Evolutionary conservation across 805 yeast species (phyloP).

Genomic region (Lachancea nothofagi): DNA sequence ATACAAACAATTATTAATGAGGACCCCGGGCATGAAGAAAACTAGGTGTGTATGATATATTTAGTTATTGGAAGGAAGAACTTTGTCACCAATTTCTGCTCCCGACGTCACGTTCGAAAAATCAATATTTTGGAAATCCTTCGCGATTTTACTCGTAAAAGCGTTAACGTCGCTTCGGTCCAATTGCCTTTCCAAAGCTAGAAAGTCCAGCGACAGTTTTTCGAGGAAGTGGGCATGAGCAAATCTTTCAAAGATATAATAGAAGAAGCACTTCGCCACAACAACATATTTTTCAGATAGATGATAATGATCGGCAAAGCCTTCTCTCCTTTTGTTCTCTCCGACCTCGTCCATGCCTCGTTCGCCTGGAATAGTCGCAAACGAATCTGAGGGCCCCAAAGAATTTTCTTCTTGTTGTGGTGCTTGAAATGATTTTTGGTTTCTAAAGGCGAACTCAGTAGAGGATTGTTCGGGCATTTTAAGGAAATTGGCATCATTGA

Average conservation of each 20-base stretch:
- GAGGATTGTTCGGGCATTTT: constrained; percentile 27
- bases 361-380: neutral
- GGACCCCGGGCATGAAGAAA: constrained; percentile 6
- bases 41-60: neutral
- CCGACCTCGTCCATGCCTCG: constrained; percentile 4
- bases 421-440: neutral
- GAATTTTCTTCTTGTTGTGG: neutral
- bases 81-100: neutral
- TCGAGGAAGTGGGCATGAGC: constrained; percentile 28
- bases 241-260: constrained; percentile 19
- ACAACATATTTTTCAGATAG: constrained; percentile 26
- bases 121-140: neutral
- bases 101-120: too few species aligned
- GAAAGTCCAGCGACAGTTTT: constrained; percentile 25
- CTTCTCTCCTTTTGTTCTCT: constrained; percentile 14
- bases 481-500: constrained; percentile 30
- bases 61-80: neutral
- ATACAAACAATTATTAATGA: constrained; percentile 31
- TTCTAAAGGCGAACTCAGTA: constrained; percentile 22
- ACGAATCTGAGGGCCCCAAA: neutral
- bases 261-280: constrained; percentile 27
- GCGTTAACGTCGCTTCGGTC: constrained; percentile 8
- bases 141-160: neutral
- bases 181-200: constrained; percentile 17
- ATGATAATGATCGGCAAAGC: constrained; percentile 28